Conservation (phyloP, 305 asterid species). For the Fraxinus sp. region DNA sequence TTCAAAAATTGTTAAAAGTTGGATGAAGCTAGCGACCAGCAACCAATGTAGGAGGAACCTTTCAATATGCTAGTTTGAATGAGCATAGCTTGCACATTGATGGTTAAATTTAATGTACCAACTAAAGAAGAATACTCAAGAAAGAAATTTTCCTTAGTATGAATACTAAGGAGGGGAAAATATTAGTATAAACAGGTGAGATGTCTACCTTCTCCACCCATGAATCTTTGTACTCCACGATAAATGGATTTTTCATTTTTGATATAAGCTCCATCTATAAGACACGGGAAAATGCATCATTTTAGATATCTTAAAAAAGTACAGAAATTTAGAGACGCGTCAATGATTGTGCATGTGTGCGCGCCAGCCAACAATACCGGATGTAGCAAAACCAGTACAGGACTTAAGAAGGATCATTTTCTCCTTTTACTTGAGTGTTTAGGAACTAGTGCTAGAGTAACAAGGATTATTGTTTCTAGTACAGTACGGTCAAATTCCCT, state of each 20-base stretch:
- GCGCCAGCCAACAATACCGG: not conserved
- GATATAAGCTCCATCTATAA: slow-evolving; percentile 90
- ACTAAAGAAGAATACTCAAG: not conserved
- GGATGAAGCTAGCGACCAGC: not conserved
- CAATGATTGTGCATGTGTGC: not conserved
- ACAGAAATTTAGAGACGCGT: not conserved
- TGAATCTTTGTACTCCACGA: slow-evolving; percentile 94
- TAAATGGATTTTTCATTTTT: slow-evolving; percentile 72
- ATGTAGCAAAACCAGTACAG: slow-evolving; percentile 4
- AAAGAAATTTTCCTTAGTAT: slow-evolving; percentile 3
- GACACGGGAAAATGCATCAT: slow-evolving; percentile 17
- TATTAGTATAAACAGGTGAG: not conserved
- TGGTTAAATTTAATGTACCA: not conserved
- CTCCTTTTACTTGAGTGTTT: not conserved
- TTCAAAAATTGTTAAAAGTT: not conserved
- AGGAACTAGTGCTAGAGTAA: not conserved
- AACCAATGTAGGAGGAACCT: not conserved
- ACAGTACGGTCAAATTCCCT: not conserved
- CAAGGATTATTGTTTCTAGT: slow-evolving; percentile 4
- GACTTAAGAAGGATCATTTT: not conserved
- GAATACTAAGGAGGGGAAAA: not conserved
- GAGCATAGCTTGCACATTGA: slow-evolving; percentile 1
- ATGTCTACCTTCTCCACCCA: slow-evolving; percentile 94
- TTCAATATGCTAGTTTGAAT: not conserved
- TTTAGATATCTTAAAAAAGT: not conserved